These are phyloP conservation scores for Tricholomella constricta DNA, from an alignment of 768 basidiomycete species.

Conservation along the genomic window DNA sequence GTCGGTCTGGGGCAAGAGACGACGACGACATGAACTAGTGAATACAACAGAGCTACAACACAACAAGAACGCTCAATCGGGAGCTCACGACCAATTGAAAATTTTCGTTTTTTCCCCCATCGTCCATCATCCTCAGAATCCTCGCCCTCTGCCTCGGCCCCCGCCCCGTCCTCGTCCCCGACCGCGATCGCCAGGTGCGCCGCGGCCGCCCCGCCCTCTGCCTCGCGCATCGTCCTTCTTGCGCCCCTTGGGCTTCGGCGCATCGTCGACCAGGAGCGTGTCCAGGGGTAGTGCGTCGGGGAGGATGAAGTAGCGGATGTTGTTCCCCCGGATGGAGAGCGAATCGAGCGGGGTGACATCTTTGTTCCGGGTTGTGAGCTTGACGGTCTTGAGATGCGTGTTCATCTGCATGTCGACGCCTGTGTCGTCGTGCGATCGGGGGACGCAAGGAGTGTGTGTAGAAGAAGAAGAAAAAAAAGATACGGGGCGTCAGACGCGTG, in stretches of 20 bases:
- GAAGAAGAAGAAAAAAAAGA: background rate
- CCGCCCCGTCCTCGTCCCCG: slow-evolving; percentile 56
- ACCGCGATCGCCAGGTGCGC: slow-evolving; percentile 53
- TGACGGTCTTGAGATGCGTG: slow-evolving; percentile 96
- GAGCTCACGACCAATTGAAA: background rate
- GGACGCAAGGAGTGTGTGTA: too few species aligned
- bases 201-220: slow-evolving; percentile 52
- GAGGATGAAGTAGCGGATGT: slow-evolving; percentile 95
- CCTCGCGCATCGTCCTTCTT: slow-evolving; percentile 86
- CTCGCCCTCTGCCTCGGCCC: slow-evolving; percentile 37
- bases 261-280: slow-evolving; percentile 95
- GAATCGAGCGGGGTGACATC: slow-evolving; percentile 86
- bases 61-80: background rate
- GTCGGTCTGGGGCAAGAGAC: background rate
- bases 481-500: slow-evolving; percentile 3
- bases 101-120: background rate
- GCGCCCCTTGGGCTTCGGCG: slow-evolving; percentile 91
- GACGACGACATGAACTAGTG: background rate
- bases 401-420: slow-evolving; percentile 99
- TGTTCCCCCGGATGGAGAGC: slow-evolving; percentile 95
- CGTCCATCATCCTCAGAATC: slow-evolving; percentile 16
- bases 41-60: slow-evolving; percentile 9
- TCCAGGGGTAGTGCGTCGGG: slow-evolving; percentile 96
- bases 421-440: too few species aligned
- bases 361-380: slow-evolving; percentile 91